A percentile compares a stretch with the other conserved stretches of the same genome.
These are phyloP conservation scores for Terana coerulea DNA, from an alignment of 768 basidiomycete genomes.

Conservation along the genomic window DNA sequence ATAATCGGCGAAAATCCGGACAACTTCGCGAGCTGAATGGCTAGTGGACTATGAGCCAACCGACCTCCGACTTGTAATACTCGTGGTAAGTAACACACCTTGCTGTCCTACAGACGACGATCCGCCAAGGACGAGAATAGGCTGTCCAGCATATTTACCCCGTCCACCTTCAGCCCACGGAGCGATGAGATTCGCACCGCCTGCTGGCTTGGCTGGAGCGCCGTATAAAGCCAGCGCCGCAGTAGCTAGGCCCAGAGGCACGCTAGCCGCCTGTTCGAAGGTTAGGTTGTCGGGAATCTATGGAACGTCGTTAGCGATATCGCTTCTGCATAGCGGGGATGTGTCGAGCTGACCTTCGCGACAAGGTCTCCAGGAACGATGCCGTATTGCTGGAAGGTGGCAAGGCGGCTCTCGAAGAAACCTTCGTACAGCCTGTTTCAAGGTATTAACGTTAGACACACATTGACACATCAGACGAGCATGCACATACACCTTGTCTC, in stretches of 20 bases:
- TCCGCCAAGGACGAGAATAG: constrained; percentile 36
- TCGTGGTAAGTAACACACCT: constrained; percentile 19
- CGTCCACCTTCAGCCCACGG: constrained; percentile 5
- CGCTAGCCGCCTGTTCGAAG: constrained; percentile 26
- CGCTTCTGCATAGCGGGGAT: background rate
- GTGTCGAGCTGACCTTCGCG: constrained; percentile 18
- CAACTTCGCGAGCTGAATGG: constrained; percentile 1
- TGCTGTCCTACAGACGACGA: constrained; percentile 35
- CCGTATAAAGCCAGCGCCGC: constrained; percentile 18
- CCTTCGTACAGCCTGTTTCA: constrained; percentile 20
- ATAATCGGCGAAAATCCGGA: constrained; percentile 16
- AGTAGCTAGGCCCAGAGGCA: constrained; percentile 27
- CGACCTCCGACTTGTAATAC: background rate
- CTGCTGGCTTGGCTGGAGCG: background rate
- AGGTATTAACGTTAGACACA: background rate
- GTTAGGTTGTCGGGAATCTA: constrained; percentile 26
- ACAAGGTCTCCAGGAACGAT: constrained; percentile 23
- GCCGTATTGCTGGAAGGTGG: constrained; percentile 26
- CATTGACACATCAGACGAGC: no score
- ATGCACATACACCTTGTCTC: constrained; percentile 33
- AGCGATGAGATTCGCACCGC: constrained; percentile 6
- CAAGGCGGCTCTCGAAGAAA: constrained; percentile 10
- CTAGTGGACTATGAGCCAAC: background rate
- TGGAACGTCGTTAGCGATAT: background rate
- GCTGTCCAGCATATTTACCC: constrained; percentile 28